Conservation (phyloP, 345 rosid species). For the Euphorbia tirucalli region DNA sequence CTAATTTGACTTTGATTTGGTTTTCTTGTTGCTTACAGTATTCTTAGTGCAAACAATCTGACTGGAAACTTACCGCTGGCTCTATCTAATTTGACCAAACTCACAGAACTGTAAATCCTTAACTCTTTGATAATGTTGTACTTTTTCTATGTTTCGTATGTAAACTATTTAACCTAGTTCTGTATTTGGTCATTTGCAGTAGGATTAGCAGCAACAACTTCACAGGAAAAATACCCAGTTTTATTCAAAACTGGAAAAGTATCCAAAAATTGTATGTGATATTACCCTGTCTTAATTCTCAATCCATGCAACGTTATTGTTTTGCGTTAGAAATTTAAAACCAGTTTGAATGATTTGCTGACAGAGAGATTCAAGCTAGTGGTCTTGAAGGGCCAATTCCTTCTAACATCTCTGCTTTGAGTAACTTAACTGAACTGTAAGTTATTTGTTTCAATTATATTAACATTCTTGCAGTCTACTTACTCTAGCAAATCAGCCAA, state of each 20-base stretch:
- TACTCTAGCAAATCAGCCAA: not conserved
- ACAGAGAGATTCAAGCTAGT: conserved; percentile 22
- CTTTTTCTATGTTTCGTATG: not conserved
- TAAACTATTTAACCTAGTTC: not conserved
- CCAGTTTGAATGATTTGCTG: not conserved
- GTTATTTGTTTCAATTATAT: not conserved
- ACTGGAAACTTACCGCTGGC: conserved; percentile 14
- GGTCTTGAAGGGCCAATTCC: conserved; percentile 28
- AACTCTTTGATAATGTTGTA: not conserved
- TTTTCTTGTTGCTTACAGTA: conserved; percentile 6
- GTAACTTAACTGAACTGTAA: conserved; percentile 19
- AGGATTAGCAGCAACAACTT: conserved; percentile 24
- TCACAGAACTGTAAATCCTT: conserved; percentile 15
- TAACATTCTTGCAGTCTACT: not conserved
- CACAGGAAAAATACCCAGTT: conserved; percentile 16
- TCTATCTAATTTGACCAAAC: conserved; percentile 13
- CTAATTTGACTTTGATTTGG: not conserved
- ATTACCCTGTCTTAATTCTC: not conserved
- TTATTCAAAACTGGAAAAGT: conserved; percentile 14
- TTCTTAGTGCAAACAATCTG: conserved; percentile 24
- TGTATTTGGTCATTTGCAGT: conserved; percentile 9
- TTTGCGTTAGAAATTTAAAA: not conserved
- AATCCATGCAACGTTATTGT: not conserved
- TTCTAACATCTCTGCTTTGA: conserved; percentile 9
- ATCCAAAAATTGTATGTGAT: conserved; percentile 7